Evolutionary conservation across 2,329 filamentous ascomycete species (phyloP), one percentile per base, ranked within the genome.

Genomic region (Xylariaceae sp.): DNA sequence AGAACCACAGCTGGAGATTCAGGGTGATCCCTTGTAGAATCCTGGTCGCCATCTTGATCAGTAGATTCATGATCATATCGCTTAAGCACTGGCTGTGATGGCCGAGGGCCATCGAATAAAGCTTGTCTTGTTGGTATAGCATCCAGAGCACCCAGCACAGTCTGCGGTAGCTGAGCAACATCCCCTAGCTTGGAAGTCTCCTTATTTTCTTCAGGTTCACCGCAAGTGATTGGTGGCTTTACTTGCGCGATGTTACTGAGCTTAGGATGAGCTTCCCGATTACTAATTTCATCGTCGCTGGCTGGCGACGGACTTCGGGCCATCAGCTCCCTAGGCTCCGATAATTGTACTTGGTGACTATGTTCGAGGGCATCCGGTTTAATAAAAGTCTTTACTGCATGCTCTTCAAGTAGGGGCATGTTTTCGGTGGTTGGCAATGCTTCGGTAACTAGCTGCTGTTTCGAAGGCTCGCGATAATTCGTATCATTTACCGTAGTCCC

Each of bases 401-500:
- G 15, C 32, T 42, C 32, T 20, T 44, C 42, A 4, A 18, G 23
- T 24, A 10, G 15, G 3, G 16, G 21, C 9, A 8, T 26, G 8
- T 35, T 46, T 29, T 53, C 30, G 4, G n/a, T 11, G 13, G 23
- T 10, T 6, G 15, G 21, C 5, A 26, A 20, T 30, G 26, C n/a
- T 39, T 39, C 39, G 4, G 11, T 20, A 3, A 23, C 20, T 3
- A 32, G 57, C 20, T 59, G 53, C 42, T 68, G 62, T 16, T 54
- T 57, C 13, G 54, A 42, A 4, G 42, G 41, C 13, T 46, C 46
- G 35, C 39, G 59, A 47, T 50, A 59, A 43, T 55, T 61, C 59
- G 63, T 64, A 58, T 57, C 59, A 55, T 76, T 73, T 4, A 83
- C 70, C 6, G 75, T 74, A 2, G 79, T 77, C 3, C 78, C 81